Base-by-base conservation (phyloP, 352 stramenopile genomes). In the Phytophthora megakarya region DNA sequence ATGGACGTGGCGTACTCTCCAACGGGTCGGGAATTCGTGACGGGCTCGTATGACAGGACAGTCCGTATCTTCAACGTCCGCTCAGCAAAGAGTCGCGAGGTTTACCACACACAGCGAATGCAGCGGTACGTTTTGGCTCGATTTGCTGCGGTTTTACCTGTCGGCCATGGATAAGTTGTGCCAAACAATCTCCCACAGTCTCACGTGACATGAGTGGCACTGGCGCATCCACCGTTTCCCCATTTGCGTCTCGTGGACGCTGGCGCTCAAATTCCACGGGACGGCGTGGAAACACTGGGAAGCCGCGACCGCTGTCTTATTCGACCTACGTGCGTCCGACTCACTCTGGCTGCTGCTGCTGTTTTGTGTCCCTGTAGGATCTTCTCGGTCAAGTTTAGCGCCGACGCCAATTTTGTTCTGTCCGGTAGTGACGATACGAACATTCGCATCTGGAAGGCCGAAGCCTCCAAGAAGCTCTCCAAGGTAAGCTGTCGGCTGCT, bases 51-150 rank as follows among this genome's bases (percentile, higher is more conserved):
- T 78, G 98, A 99, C 82, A 90, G 95, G 52, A 99, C 97, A 18
- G 86, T 99, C 53, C 92, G 98, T 56, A 98, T 99, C 57, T 99
- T 99, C 76, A 88, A 89, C 30, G 76, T 93, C 30, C 75, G 88
- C 70, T 84, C 73, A 51, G 89, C 70, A 61, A 95, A 86, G 52
- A 97, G 89, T 59, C 81, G 90, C 26, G 88, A 97, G 70, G 87
- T 97, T 48, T 99, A 99, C 75, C 97, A 99, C 77, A 97, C 97
- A 6, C 99, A 99, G 74, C 93, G 98, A 50, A 99, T 99, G 98
- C 98, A 99, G 81, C 81, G 97, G 60, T 90, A 75, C 62, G 75
- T 73, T 18, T 47, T n/a, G 23, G 21, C 21, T 60, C 28, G 19
- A 49, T 37, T 45, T 35, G 38, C 30, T 32, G 22, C 33, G 25